Evolutionary conservation across 2,329 filamentous ascomycete genomes (phyloP).

Genomic region (Aspergillus piperis): DNA sequence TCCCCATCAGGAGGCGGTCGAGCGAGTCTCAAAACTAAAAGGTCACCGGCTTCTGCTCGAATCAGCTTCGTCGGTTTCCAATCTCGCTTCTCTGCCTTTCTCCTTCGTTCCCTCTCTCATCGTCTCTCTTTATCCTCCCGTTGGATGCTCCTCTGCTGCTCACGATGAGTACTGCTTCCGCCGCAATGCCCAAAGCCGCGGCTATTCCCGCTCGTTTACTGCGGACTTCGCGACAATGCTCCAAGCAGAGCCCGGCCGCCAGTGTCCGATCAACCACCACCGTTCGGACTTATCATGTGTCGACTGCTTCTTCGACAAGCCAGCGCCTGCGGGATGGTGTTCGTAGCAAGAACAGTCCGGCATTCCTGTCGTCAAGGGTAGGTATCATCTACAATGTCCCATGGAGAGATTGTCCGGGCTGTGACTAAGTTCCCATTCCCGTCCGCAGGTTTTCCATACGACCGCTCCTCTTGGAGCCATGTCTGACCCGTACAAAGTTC

Average conservation of each 20-base stretch:
- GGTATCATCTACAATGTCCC: slow-evolving; percentile 5
- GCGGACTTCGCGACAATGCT: slow-evolving; percentile 43
- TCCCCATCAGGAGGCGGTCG: slow-evolving; percentile 25
- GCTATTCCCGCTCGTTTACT: slow-evolving; percentile 46
- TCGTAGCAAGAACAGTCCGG: slow-evolving; percentile 27
- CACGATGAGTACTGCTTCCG: slow-evolving; percentile 43
- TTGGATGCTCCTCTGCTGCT: slow-evolving; percentile 20
- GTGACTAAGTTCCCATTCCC: slow-evolving; percentile 13
- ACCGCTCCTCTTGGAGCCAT: slow-evolving; percentile 64
- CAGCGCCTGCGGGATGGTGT: slow-evolving; percentile 31
- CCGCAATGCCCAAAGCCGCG: slow-evolving; percentile 46
- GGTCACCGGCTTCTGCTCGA: slow-evolving; percentile 7
- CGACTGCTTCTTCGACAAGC: slow-evolving; percentile 26
- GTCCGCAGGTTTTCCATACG: slow-evolving; percentile 45
- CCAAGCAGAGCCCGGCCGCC: slow-evolving; percentile 34
- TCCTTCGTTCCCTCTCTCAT: neutral
- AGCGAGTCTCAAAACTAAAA: neutral
- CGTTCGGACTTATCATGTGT: slow-evolving; percentile 39
- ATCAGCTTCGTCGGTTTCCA: slow-evolving; percentile 4
- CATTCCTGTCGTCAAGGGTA: slow-evolving; percentile 36
- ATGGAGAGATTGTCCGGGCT: neutral
- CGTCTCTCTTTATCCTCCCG: neutral
- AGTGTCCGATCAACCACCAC: slow-evolving; percentile 36
- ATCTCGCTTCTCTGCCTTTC: neutral
- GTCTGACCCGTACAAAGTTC: slow-evolving; percentile 81